Base-by-base conservation (phyloP, 148 eudicot species). In the Dysphania ambrosioides region DNA sequence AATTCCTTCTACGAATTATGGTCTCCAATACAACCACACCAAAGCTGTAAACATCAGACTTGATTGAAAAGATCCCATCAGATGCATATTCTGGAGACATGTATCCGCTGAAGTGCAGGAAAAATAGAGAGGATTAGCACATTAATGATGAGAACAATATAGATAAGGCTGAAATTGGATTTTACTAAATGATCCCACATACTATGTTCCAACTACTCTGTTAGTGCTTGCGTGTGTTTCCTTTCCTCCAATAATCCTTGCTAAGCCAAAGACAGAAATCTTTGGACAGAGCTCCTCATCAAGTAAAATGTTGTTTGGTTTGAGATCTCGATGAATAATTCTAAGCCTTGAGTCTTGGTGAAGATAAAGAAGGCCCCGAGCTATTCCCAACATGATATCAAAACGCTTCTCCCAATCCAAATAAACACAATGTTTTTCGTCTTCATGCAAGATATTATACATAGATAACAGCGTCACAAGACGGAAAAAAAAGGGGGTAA, bases 401-500 rank as follows among this genome's bases (percentile, higher is more conserved):
- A 80, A 83, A 31, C 86, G 83, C 73, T 72, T 80, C 75, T 59
- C 61, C 81, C 81, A 78, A 18, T 78, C 81, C 77, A 78, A 72
- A 23, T 29, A 30, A 27, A 53, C 67, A 57, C 47, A 41, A 66
- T 41, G 65, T 61, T 19, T 65, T 66, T 72, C 67, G 32, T 78
- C 81, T 72, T 66, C 55, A 38, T 16, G 60, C 69, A 62, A 42
- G 26, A 66, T 40, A 72, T 23, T 29, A 57, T 15, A 35, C 41
- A 42, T 47, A 44, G 36, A 56, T 77, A 6, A 18, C 21, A 29
- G 2, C 38, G 69, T 63, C 8, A 53, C 29, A 27, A 27, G 40
- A n/a, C n/a, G n/a, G n/a, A n/a, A n/a, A n/a, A 34, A 10, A 51
- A 29, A 51, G 60, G 3, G 19, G 0, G 1, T 36, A 38, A n/a